phyloP scores from a whole-genome alignment of 495 filamentous ascomycete species.

The Penicillium parvum region DNA sequence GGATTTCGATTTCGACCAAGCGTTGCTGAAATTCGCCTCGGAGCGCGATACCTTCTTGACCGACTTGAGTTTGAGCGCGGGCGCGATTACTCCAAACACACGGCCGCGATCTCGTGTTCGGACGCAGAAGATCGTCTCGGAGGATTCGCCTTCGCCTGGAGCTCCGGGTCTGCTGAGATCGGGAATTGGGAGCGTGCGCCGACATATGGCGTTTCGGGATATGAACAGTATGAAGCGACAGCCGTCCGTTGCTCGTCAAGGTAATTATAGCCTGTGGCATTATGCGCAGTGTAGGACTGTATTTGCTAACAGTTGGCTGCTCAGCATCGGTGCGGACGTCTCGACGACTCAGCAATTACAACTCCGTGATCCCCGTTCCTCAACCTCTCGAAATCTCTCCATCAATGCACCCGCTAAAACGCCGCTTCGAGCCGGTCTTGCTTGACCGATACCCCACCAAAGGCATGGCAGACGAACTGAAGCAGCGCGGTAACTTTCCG shows the following conservation, averaged over 20 bases:
- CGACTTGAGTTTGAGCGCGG: conserved; percentile 85
- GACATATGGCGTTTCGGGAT: conserved; percentile 83
- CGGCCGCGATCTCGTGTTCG: conserved; percentile 69
- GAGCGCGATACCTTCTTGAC: conserved; percentile 92
- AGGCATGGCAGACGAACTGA: conserved; percentile 72
- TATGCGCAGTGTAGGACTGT: too few relatives aligned
- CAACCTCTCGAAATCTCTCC: conserved; percentile 84
- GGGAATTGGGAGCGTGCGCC: conserved; percentile 70
- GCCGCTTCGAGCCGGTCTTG: conserved; percentile 89
- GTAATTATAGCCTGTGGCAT: too few relatives aligned
- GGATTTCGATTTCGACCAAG: conserved; percentile 89
- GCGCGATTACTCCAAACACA: conserved; percentile 66
- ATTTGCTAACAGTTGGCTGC: not conserved
- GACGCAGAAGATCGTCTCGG: conserved; percentile 74
- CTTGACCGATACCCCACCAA: conserved; percentile 90
- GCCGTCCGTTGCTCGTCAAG: conserved; percentile 69
- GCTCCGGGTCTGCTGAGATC: conserved; percentile 45
- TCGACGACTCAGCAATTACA: conserved; percentile 91
- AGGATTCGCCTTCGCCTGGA: conserved; percentile 51
- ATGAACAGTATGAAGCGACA: conserved; percentile 95
- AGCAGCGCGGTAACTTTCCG: conserved; percentile 81
- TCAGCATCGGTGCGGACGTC: conserved; percentile 85
- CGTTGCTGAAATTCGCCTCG: conserved; percentile 86
- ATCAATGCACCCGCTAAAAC: conserved; percentile 93
- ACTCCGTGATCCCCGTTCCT: conserved; percentile 91